Evolutionary conservation across 176 grass and related monocot genomes (phyloP).

Genomic region (Aegilops bicornis): DNA sequence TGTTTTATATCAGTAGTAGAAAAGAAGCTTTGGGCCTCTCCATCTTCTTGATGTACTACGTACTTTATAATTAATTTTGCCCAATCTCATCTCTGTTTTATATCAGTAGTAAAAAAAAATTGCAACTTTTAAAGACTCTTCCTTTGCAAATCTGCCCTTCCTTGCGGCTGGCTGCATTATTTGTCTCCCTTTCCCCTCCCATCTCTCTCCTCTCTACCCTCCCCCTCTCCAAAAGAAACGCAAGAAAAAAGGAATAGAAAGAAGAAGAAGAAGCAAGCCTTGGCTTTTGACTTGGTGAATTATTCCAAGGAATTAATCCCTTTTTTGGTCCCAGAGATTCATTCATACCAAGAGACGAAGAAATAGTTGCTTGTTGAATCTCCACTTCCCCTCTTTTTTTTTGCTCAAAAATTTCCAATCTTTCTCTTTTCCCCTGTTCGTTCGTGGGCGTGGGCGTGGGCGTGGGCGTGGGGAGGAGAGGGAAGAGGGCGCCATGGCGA

Average conservation of each 20-base stretch:
- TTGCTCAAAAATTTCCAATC: slow-evolving; percentile 42
- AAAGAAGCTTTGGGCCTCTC: slow-evolving; percentile 26
- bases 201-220: not conserved
- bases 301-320: slow-evolving; percentile 34
- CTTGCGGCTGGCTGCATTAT: slow-evolving; percentile 41
- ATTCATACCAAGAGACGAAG: slow-evolving; percentile 9
- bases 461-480: slow-evolving; percentile 6
- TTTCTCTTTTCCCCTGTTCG: slow-evolving; percentile 20
- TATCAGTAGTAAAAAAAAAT: slow-evolving; percentile 25
- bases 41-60: not conserved
- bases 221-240: slow-evolving; percentile 45
- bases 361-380: slow-evolving; percentile 24
- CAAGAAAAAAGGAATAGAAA: slow-evolving; percentile 35
- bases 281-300: slow-evolving; percentile 37
- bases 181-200: slow-evolving; percentile 40
- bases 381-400: slow-evolving; percentile 9
- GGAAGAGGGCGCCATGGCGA: not conserved
- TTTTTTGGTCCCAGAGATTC: slow-evolving; percentile 35
- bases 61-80: slow-evolving; percentile 32
- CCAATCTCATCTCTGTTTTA: slow-evolving; percentile 21
- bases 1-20: no score
- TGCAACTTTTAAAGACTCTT: slow-evolving; percentile 34
- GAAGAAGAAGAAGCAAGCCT: not conserved
- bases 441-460: slow-evolving; percentile 32
- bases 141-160: no score